Evolutionary conservation across 306 rosid genomes (phyloP), one percentile per base, ranked within the genome.

Genomic region (Gillenia trifoliata): DNA sequence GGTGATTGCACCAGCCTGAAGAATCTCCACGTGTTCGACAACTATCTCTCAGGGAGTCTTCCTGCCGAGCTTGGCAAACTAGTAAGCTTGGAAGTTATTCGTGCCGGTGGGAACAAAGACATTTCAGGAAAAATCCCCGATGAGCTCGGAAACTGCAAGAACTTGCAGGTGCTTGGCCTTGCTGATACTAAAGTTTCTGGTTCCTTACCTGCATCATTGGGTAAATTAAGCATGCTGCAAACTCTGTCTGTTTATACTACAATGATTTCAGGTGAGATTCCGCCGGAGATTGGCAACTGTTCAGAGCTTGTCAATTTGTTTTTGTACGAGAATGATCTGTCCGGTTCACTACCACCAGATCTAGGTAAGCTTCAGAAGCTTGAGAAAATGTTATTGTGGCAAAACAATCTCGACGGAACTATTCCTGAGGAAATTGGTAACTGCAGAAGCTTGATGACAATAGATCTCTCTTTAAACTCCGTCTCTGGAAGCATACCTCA

Each of bases 221-320:
- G 98, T 59, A 86, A 83, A 59, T 78, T 90, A 70, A 60, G 28
- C 47, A 79, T 22, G 70, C 95, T 93, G 75, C 91, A 82, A 65
- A 89, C 91, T 1, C 75, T 93, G 20, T 90, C 97, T 57, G 79
- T 93, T 83, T 93, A 93, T 75, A 87, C 88, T 19, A 89, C 97
- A 0, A 75, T 86, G 87, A 77, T 93, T 17, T 86, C 95, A 4
- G 98, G 97, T 34, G 87, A 85, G 82, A 86, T 93, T 80, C 98
- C 98, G n/a, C 75, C 82, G 2, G 89, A 87, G 38, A 80, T 93
- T 71, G 96, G 98, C n/a, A 87, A 93, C 79, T 93, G 98, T 82
- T 87, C 95, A 8, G 95, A 85, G 87, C 98, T 93, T 72, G 86
- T 90, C 66, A 78, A 93, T 64, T 62, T 93, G 83, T 93, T 77